phyloP scores from a whole-genome alignment of 768 basidiomycete species.

The Lactarius sanguifluus region DNA sequence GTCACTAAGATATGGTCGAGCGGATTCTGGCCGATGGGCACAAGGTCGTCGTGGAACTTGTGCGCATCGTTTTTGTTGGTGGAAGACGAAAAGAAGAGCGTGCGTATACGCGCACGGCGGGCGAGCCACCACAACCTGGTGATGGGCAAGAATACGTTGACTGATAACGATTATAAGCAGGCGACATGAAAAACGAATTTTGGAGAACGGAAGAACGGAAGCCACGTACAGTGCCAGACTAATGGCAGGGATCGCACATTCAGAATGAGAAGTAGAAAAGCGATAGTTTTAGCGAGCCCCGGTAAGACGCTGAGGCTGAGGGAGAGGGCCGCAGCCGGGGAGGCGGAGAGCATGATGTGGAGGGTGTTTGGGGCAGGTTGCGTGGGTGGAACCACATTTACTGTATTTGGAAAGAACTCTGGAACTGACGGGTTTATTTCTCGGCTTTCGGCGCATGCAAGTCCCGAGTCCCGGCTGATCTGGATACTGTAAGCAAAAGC shows the following conservation, averaged over 20 bases:
- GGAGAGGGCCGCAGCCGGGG: conserved; percentile 5
- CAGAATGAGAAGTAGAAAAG: conserved; percentile 9
- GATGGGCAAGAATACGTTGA: conserved; percentile 22
- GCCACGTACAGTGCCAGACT: conserved; percentile 28
- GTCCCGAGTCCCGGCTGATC: no score
- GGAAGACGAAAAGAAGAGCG: conserved; percentile 14
- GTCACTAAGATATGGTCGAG: conserved; percentile 28
- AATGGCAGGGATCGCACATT: conserved; percentile 23
- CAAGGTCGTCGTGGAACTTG: conserved; percentile 24
- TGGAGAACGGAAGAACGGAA: background rate
- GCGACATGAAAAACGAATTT: background rate
- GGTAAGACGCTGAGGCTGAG: conserved; percentile 13
- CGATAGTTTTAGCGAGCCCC: conserved; percentile 15
- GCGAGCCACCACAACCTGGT: conserved; percentile 9
- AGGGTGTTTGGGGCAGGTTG: background rate
- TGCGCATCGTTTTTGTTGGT: conserved; percentile 3
- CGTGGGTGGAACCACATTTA: no score
- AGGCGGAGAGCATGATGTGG: background rate
- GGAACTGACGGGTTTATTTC: background rate
- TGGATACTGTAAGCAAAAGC: no score
- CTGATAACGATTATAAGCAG: background rate
- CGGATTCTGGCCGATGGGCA: conserved; percentile 31
- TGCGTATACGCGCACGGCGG: conserved; percentile 14
- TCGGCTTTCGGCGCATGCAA: background rate
- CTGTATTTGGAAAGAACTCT: no score